Conservation (phyloP, 164 flowering plant genomes). For the Chloranthus sessilifolius region DNA sequence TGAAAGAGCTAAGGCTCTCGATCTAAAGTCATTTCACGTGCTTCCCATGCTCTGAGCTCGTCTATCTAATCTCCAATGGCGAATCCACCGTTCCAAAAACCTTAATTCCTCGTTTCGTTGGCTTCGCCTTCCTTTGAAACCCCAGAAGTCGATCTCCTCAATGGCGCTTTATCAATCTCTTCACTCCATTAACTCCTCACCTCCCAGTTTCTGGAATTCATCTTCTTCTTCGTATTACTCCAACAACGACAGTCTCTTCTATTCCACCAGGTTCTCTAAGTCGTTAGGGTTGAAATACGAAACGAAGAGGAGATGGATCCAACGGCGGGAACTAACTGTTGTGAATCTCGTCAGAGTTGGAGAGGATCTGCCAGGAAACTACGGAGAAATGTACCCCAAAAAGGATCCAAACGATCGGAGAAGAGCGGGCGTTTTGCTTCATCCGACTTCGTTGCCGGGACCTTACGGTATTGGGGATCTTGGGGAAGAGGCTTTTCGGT, state of each 20-base stretch:
- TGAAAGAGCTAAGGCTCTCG: too few relatives aligned
- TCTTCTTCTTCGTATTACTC: too few relatives aligned
- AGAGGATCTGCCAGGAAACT: constrained; percentile 66
- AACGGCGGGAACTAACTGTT: not conserved
- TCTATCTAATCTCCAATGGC: too few relatives aligned
- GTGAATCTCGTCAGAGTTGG: constrained; percentile 28
- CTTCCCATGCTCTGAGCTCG: too few relatives aligned
- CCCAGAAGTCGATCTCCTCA: too few relatives aligned
- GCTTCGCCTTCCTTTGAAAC: too few relatives aligned
- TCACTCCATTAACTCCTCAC: too few relatives aligned
- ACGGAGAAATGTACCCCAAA: constrained; percentile 49
- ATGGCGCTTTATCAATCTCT: too few relatives aligned
- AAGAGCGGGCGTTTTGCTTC: constrained; percentile 83
- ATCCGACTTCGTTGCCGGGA: constrained; percentile 89
- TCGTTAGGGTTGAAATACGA: constrained; percentile 5
- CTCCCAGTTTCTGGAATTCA: too few relatives aligned
- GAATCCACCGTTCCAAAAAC: too few relatives aligned
- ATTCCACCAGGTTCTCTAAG: not conserved
- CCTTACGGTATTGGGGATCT: constrained; percentile 86
- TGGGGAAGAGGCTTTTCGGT: constrained; percentile 66
- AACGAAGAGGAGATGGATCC: not conserved
- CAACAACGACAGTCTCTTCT: not conserved
- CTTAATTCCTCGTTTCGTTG: too few relatives aligned
- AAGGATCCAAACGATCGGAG: constrained; percentile 36
- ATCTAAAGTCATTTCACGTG: too few relatives aligned